These are phyloP conservation scores for Fagopyrum homotropicum DNA, from an alignment of 148 eudicot genomes.

Conservation along the genomic window DNA sequence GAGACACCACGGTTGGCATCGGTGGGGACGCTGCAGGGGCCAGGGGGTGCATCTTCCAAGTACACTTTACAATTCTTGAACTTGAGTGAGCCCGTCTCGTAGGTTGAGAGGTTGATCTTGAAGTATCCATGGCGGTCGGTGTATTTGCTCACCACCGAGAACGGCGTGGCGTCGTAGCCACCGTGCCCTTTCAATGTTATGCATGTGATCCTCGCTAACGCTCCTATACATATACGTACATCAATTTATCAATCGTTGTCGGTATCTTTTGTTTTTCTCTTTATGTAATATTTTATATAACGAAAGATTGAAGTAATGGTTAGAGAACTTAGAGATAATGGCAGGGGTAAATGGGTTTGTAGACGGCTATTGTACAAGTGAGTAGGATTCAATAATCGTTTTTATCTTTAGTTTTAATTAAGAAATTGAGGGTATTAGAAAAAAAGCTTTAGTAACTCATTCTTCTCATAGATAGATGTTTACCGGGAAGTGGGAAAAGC, in stretches of 20 bases:
- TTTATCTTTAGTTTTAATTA: too few species aligned
- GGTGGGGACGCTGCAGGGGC: slow-evolving; percentile 11
- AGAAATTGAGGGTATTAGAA: too few species aligned
- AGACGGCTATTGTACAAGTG: too few species aligned
- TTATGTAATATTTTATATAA: too few species aligned
- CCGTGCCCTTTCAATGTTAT: slow-evolving; percentile 1
- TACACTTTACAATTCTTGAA: neutral
- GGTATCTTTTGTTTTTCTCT: too few species aligned
- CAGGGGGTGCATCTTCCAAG: neutral
- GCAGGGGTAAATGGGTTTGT: too few species aligned
- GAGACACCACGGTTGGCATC: neutral
- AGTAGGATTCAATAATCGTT: too few species aligned
- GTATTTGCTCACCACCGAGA: slow-evolving; percentile 4
- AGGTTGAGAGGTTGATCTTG: slow-evolving; percentile 9
- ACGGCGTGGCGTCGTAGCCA: neutral
- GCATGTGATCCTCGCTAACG: neutral
- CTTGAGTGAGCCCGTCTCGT: slow-evolving; percentile 8
- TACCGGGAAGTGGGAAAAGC: slow-evolving; percentile 9
- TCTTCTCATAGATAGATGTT: too few species aligned
- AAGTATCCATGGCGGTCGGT: slow-evolving; percentile 1
- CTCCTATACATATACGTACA: neutral
- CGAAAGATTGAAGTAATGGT: too few species aligned
- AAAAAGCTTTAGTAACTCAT: too few species aligned
- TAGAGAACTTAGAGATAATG: too few species aligned
- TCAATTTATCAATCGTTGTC: neutral